These are phyloP conservation scores for Aspergillus ellipticus DNA, from an alignment of 495 filamentous ascomycete species.

Conservation along the genomic window DNA sequence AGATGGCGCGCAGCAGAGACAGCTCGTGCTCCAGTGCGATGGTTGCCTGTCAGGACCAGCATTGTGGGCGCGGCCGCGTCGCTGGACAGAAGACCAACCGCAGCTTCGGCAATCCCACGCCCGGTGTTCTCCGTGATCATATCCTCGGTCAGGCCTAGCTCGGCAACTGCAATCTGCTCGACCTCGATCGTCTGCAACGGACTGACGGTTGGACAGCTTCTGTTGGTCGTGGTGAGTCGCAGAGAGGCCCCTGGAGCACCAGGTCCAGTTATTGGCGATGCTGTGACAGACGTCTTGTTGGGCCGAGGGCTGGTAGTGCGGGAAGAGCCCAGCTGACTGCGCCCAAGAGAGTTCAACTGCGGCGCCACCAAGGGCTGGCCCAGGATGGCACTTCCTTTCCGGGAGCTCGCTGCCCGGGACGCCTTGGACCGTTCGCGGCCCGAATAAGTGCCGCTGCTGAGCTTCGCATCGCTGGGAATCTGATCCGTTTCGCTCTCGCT, in stretches of 20 bases:
- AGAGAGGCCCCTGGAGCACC: constrained; percentile 35
- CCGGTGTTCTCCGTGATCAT: constrained; percentile 90
- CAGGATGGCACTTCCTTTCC: constrained; percentile 57
- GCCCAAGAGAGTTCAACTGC: constrained; percentile 34
- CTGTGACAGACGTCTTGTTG: constrained; percentile 30
- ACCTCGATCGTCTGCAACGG: constrained; percentile 85
- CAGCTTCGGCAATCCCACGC: constrained; percentile 79
- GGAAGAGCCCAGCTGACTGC: constrained; percentile 36
- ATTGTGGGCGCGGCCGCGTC: constrained; percentile 58
- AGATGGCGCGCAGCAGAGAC: constrained; percentile 85
- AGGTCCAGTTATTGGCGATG: constrained; percentile 36
- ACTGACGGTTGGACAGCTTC: constrained; percentile 74
- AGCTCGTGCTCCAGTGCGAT: constrained; percentile 77
- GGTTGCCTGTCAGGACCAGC: constrained; percentile 82
- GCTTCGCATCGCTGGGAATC: constrained; percentile 52
- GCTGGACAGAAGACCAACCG: constrained; percentile 53
- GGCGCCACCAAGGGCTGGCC: constrained; percentile 33
- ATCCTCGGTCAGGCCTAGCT: constrained; percentile 81
- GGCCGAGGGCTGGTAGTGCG: constrained; percentile 44
- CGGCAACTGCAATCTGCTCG: constrained; percentile 79
- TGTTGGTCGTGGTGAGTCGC: constrained; percentile 56
- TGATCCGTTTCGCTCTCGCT: constrained; percentile 64
- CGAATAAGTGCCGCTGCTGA: constrained; percentile 52
- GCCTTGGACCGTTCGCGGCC: constrained; percentile 51
- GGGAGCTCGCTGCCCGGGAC: constrained; percentile 51